These are phyloP conservation scores for Letharia columbiana DNA, from an alignment of 495 filamentous ascomycete species.

Conservation along the genomic window DNA sequence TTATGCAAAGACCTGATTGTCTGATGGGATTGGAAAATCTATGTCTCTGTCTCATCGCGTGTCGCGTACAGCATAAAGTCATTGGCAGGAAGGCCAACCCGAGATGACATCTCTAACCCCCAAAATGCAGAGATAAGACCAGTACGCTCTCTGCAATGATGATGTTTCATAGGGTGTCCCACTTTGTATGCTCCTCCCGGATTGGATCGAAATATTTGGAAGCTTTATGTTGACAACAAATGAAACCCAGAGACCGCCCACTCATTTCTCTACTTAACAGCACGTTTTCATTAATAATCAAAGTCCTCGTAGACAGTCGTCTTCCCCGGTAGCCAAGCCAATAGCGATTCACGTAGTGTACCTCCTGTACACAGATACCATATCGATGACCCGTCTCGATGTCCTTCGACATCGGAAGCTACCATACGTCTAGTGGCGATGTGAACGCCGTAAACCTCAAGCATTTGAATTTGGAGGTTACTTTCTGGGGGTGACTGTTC, in stretches of 20 bases:
- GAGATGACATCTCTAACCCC: neutral
- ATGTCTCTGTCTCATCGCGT: conserved; percentile 8
- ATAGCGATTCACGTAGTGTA: conserved; percentile 44
- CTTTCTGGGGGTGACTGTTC: conserved; percentile 27
- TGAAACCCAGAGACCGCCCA: neutral
- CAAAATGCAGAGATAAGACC: neutral
- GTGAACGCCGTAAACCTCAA: conserved; percentile 34
- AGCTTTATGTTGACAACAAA: neutral
- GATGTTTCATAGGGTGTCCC: neutral
- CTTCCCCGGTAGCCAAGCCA: conserved; percentile 56
- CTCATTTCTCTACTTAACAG: neutral
- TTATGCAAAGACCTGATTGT: neutral
- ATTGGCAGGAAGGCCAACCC: neutral
- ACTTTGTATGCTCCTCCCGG: neutral
- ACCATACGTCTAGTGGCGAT: conserved; percentile 45
- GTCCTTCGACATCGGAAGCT: conserved; percentile 41
- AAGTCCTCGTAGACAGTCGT: conserved; percentile 63
- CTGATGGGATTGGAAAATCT: neutral
- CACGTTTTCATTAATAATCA: conserved; percentile 42
- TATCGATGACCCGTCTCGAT: conserved; percentile 32
- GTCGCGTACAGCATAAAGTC: conserved; percentile 5
- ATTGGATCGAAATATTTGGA: neutral
- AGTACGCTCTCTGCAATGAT: neutral
- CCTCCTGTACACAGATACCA: conserved; percentile 63
- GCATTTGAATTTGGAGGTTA: conserved; percentile 23